phyloP scores from a whole-genome alignment of 805 yeast species.

The Sugiyamaella marilandica region DNA sequence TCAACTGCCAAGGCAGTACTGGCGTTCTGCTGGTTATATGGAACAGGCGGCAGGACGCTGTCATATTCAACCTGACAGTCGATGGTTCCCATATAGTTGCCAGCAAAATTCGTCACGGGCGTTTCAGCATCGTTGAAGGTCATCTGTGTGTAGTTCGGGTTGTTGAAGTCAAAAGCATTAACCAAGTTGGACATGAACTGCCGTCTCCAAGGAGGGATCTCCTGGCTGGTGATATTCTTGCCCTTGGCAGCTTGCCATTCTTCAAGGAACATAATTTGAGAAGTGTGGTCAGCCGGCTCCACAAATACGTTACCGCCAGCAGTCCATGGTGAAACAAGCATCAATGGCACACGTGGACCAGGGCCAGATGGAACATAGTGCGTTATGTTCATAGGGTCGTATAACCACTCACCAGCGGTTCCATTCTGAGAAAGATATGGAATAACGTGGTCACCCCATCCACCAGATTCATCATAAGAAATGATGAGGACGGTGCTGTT shows the following conservation, averaged over 20 bases:
- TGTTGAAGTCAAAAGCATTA: slow-evolving; percentile 22
- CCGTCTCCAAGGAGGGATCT: slow-evolving; percentile 24
- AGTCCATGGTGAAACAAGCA: slow-evolving; percentile 26
- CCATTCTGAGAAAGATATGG: slow-evolving; percentile 27
- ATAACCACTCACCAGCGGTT: slow-evolving; percentile 26
- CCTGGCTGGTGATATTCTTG: slow-evolving; percentile 12
- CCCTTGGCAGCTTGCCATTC: slow-evolving; percentile 22
- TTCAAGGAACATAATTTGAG: slow-evolving; percentile 25
- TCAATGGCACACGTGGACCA: slow-evolving; percentile 25
- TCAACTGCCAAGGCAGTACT: slow-evolving; percentile 20
- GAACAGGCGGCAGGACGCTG: slow-evolving; percentile 19
- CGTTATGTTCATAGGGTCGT: slow-evolving; percentile 17
- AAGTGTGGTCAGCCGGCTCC: slow-evolving; percentile 27
- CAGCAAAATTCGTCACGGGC: slow-evolving; percentile 9
- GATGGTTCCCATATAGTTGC: slow-evolving; percentile 2
- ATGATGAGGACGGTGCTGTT: slow-evolving; percentile 23
- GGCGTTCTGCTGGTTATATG: slow-evolving; percentile 22
- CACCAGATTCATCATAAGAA: slow-evolving; percentile 28
- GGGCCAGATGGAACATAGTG: slow-evolving; percentile 24
- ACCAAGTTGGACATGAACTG: slow-evolving; percentile 23
- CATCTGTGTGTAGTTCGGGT: slow-evolving; percentile 17
- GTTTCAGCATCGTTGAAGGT: slow-evolving; percentile 12
- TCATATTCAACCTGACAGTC: slow-evolving; percentile 13
- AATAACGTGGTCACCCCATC: slow-evolving; percentile 28
- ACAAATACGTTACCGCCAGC: slow-evolving; percentile 27